Evolutionary conservation across 1,284 basidiomycete species (phyloP), one percentile per base, ranked within the genome.

Genomic region (Naganishia sp.): DNA sequence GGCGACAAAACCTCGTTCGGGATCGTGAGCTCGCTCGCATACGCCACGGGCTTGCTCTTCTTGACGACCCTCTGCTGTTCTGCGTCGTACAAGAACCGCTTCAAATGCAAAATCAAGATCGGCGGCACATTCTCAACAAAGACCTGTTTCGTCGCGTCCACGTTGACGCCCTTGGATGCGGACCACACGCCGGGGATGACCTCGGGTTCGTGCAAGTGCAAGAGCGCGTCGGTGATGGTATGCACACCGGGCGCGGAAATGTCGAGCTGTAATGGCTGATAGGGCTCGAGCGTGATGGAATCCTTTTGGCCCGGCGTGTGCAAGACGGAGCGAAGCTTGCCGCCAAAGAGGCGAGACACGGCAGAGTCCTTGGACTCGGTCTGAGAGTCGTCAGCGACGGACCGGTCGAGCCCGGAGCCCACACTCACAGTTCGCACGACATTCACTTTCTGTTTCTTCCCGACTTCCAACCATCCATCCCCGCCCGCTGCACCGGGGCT

Each of bases 291-390:
- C 31, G 92, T 87, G 25, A 92, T 88, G 3, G 90, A 92, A 75
- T 96, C 94, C 75, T 85, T 86, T 62, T 88, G 88, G 70, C 92
- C 87, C 1, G 93, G 91, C 1, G 87, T 88, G 56, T 86, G 85
- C 15, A 98, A 81, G 2, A 91, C 88, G 35, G 90, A 92, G n/a
- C 93, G 87, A 77, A 94, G 88, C 73, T 92, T 94, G 45, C 94
- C 94, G 39, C 93, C 93, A 76, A 98, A 99, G 71, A 98, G 90
- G 43, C 88, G 84, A 1, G 92, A 92, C 66, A 99, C 90, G 1
- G 93, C 90, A 3, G 92, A 92, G 70, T 95, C 91, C 5, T 85
- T 84, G 1, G 86, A 85, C 76, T 90, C 91, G 56, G 88, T 87
- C 89, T 91, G 67, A 7, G 35, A 53, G 18, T 7, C 25, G 3